These are phyloP conservation scores for Penicillium parvum DNA, from an alignment of 495 filamentous ascomycete genomes.

Conservation along the genomic window DNA sequence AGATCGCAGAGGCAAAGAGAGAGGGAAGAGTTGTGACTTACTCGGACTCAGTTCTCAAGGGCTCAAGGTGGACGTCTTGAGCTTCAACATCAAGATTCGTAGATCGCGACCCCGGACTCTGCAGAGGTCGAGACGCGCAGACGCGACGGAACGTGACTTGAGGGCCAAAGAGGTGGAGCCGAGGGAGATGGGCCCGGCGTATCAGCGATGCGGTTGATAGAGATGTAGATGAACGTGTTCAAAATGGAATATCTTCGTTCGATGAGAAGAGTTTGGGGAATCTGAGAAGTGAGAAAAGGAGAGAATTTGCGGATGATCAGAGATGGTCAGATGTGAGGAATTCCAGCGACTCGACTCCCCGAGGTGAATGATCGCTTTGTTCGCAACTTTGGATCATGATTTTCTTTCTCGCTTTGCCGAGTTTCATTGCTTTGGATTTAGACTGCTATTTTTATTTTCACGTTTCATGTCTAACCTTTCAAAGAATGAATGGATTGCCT, in stretches of 20 bases:
- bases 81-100: too few relatives aligned
- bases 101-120: slow-evolving; percentile 17
- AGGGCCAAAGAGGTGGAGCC: slow-evolving; percentile 5
- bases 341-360: not conserved
- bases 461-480: not conserved
- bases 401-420: not conserved
- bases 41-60: too few relatives aligned
- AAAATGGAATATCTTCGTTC: too few relatives aligned
- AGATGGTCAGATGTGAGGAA: not conserved
- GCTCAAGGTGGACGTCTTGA: too few relatives aligned
- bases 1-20: too few relatives aligned
- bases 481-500: slow-evolving; percentile 6
- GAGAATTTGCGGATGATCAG: not conserved
- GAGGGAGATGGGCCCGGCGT: not conserved
- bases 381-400: not conserved
- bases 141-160: slow-evolving; percentile 28
- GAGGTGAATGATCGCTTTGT: not conserved
- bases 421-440: not conserved
- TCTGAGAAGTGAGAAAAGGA: not conserved
- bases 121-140: slow-evolving; percentile 22
- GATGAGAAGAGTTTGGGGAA: not conserved
- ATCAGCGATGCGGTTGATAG: not conserved
- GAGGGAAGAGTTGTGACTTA: too few relatives aligned
- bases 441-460: slow-evolving; percentile 5
- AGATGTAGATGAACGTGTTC: too few relatives aligned